Evolutionary conservation across 2,329 filamentous ascomycete genomes (phyloP).

Genomic region (Xylariales sp.): DNA sequence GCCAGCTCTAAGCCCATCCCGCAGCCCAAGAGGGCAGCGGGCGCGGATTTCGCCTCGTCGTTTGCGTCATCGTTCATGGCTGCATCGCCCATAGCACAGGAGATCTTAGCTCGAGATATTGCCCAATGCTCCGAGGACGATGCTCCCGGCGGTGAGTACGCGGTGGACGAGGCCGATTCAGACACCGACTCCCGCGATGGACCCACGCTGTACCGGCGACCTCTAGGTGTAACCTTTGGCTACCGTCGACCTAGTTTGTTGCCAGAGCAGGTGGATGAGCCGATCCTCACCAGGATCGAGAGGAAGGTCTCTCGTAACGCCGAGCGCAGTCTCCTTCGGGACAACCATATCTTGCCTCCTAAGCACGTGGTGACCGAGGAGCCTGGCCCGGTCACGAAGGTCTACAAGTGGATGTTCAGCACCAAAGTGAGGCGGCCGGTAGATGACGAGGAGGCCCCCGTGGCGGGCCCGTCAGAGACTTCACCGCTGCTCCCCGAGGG

Average conservation of each 20-base stretch:
- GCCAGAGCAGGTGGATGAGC: constrained; percentile 42
- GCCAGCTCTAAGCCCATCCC: constrained; percentile 18
- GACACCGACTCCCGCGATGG: constrained; percentile 28
- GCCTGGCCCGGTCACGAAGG: constrained; percentile 29
- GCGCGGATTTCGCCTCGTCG: constrained; percentile 19
- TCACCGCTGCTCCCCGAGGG: constrained; percentile 39
- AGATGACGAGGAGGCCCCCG: constrained; percentile 34
- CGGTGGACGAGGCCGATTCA: constrained; percentile 23
- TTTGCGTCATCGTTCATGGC: constrained; percentile 50
- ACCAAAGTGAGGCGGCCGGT: constrained; percentile 42
- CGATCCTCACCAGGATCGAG: constrained; percentile 49
- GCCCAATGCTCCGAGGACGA: constrained; percentile 60
- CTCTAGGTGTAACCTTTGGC: constrained; percentile 71
- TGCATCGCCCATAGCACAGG: constrained; percentile 62
- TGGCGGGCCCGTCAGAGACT: constrained; percentile 34
- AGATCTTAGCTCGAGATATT: constrained; percentile 61
- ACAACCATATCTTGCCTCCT: constrained; percentile 62
- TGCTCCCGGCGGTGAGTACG: constrained; percentile 23
- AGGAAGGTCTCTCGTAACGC: constrained; percentile 52
- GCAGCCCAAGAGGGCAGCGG: constrained; percentile 13
- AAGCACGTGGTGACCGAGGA: constrained; percentile 41
- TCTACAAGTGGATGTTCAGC: constrained; percentile 46
- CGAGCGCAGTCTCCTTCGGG: constrained; percentile 57
- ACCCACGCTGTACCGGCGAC: constrained; percentile 66
- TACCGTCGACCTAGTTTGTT: constrained; percentile 67